Evolutionary conservation across 768 basidiomycete genomes (phyloP), one percentile per base, ranked within the genome.

Genomic region (Goffeauzyma gilvescens): DNA sequence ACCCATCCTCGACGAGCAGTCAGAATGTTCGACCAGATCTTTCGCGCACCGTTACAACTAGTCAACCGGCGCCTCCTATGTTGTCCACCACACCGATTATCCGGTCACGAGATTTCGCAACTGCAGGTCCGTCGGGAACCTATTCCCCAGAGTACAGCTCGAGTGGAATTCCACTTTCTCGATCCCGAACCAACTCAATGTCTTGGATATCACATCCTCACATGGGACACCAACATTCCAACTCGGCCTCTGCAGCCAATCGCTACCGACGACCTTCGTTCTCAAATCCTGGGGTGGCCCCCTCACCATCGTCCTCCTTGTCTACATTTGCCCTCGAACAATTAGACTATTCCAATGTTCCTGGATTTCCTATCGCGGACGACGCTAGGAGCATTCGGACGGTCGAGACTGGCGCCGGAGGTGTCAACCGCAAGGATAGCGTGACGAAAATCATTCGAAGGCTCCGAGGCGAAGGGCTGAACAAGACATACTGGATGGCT

Each of bases 401-500:
- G 55, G 75, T 77, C 52, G 45, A 47, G 12, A 28, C 22, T 3
- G 36, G 22, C 17, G 35, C 32, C 21, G 38, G 44, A 12, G 86
- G 82, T 6, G 66, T 75, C 18, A 67, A 46, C 35, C 58, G 46
- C 43, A 78, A 78, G 5, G 78, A 72, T 17, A 86, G 83, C 8
- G 87, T 87, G 1, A 86, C 83, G 14, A 86, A 86, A 64, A 82
- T 86, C 24, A 89, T 93, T 49, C 70, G 87, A 54, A 69, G 83
- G 48, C 76, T 93, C 54, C 71, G 87, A 43, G 89, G 89, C 32
- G 86, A 90, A 73, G 86, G 87, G 72, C 52, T 90, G 15, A 84
- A 83, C 18, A 75, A 78, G 50, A 84, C 93, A 56, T 95, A 95
- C 58, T 98, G 93, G 93, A 95, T 96, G 87, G 83, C 86, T 48